Evolutionary conservation across 805 yeast species (phyloP).

Genomic region (Nakazawaea laoshanensis): DNA sequence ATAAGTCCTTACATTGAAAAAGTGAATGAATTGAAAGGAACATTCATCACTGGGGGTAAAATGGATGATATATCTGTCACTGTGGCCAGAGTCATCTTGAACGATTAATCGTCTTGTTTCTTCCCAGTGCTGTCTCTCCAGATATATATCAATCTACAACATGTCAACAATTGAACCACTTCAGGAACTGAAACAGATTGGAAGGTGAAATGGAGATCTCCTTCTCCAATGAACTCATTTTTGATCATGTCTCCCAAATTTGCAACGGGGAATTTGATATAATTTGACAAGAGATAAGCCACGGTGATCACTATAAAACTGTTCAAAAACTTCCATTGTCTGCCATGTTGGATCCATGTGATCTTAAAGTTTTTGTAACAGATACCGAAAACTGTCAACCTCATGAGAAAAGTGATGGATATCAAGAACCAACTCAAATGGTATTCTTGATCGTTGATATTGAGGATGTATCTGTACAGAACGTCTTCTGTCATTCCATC

Average conservation of each 20-base stretch:
- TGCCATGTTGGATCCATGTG: background rate
- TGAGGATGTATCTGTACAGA: slow-evolving; percentile 2
- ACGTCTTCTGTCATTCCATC: background rate
- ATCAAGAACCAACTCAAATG: slow-evolving; percentile 3
- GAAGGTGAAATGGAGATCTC: background rate
- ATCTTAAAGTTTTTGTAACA: background rate
- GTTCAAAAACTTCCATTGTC: slow-evolving; percentile 1
- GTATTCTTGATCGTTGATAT: slow-evolving; percentile 2
- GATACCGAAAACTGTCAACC: background rate
- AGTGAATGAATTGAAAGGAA: slow-evolving; percentile 31
- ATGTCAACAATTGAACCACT: slow-evolving; percentile 1
- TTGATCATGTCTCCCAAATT: background rate
- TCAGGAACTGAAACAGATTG: slow-evolving; percentile 4
- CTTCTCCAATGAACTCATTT: slow-evolving; percentile 7
- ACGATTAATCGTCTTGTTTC: slow-evolving; percentile 5
- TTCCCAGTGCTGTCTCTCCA: slow-evolving; percentile 3
- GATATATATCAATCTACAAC: slow-evolving; percentile 7
- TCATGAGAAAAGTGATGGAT: background rate
- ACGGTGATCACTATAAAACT: slow-evolving; percentile 5
- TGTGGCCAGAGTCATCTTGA: slow-evolving; percentile 31
- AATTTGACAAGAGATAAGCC: slow-evolving; percentile 3
- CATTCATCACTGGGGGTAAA: slow-evolving; percentile 40
- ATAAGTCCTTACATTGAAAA: slow-evolving; percentile 46
- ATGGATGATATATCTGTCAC: slow-evolving; percentile 47
- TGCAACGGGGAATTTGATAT: slow-evolving; percentile 7